Evolutionary conservation across 2,329 filamentous ascomycete genomes (phyloP).

Genomic region (Pseudogymnoascus sp.): DNA sequence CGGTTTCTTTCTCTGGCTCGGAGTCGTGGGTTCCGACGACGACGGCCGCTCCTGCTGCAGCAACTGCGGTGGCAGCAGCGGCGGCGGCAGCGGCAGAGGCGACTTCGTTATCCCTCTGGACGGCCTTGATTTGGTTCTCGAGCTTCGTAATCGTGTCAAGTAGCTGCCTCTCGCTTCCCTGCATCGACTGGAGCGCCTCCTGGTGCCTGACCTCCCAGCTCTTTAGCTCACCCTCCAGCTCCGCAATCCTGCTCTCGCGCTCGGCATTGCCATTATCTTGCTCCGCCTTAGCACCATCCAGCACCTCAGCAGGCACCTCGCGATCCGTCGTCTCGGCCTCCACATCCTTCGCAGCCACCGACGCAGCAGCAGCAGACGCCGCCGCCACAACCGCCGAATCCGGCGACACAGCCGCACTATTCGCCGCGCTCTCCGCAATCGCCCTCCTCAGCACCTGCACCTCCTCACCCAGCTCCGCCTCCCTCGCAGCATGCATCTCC

Average conservation of each 20-base stretch:
- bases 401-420: conserved; percentile 16
- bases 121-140: conserved; percentile 51
- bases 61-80: conserved; percentile 29
- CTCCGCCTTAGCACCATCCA: conserved; percentile 24
- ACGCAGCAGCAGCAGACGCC: conserved; percentile 14
- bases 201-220: conserved; percentile 73
- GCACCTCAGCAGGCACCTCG: conserved; percentile 17
- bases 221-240: conserved; percentile 64
- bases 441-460: conserved; percentile 55
- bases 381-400: conserved; percentile 23
- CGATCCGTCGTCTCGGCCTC: conserved; percentile 16
- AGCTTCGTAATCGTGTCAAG: conserved; percentile 65
- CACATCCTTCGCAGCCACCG: conserved; percentile 15
- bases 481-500: conserved; percentile 63
- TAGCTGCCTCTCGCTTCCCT: conserved; percentile 65
- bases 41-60: conserved; percentile 37
- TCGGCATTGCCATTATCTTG: conserved; percentile 26
- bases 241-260: conserved; percentile 39
- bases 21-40: conserved; percentile 38
- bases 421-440: conserved; percentile 18
- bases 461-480: conserved; percentile 66
- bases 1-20: conserved; percentile 61
- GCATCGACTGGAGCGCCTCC: conserved; percentile 61
- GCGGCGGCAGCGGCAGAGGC: conserved; percentile 14
- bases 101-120: conserved; percentile 43